phyloP scores from a whole-genome alignment of 2,329 filamentous ascomycete species.

The Boeremia lycopersici region DNA sequence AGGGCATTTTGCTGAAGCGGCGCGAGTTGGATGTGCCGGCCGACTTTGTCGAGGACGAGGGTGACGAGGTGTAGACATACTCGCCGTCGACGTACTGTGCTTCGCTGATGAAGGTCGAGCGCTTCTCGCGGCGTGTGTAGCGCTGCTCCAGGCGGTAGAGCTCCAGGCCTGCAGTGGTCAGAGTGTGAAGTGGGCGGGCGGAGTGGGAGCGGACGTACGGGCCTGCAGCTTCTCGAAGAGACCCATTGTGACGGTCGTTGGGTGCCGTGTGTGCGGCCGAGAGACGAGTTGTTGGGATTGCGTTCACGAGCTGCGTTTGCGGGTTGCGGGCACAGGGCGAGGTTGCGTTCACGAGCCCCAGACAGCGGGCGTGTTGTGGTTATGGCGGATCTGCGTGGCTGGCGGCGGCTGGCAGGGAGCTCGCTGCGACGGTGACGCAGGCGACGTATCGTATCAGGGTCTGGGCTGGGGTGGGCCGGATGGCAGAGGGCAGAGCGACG shows the following conservation, averaged over 20 bases:
- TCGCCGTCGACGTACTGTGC: conserved; percentile 95
- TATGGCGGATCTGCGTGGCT: conserved; percentile 21
- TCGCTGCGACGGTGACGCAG: conserved; percentile 33
- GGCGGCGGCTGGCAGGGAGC: conserved; percentile 20
- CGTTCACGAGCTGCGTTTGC: conserved; percentile 13
- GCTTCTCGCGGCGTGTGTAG: conserved; percentile 89
- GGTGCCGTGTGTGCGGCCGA: conserved; percentile 15
- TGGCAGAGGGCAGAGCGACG: not conserved
- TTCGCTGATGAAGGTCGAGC: conserved; percentile 86
- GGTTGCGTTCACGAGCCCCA: conserved; percentile 15
- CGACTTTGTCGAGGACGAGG: conserved; percentile 39
- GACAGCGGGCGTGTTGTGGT: conserved; percentile 21
- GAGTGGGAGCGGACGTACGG: conserved; percentile 35
- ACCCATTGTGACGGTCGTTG: conserved; percentile 40
- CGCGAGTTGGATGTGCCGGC: conserved; percentile 30
- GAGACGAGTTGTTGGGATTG: not conserved
- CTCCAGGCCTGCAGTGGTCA: conserved; percentile 66
- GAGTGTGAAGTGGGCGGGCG: conserved; percentile 3
- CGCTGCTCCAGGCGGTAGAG: conserved; percentile 94
- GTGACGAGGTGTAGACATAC: conserved; percentile 72
- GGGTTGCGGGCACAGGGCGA: too few relatives aligned
- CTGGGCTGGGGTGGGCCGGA: not conserved
- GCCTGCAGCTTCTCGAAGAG: conserved; percentile 50
- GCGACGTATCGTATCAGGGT: conserved; percentile 19
- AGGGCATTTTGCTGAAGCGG: conserved; percentile 45